Evolutionary conservation across 1,284 basidiomycete species (phyloP).

Genomic region (Psilocybe mexicana): DNA sequence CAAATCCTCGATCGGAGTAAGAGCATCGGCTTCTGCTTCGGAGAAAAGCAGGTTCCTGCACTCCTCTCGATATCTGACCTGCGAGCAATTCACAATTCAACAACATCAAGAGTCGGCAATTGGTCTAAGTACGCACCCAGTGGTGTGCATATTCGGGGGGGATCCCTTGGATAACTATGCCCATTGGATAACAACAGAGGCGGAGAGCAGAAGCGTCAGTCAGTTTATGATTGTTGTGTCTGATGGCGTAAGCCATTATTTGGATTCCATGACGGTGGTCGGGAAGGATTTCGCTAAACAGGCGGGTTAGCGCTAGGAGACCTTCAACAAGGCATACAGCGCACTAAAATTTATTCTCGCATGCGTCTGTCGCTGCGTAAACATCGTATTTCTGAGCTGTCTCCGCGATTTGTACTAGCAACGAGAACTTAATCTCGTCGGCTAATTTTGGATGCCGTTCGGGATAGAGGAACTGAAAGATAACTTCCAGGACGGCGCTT

Average conservation of each 20-base stretch:
- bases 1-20: too few relatives aligned
- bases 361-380: neutral
- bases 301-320: neutral
- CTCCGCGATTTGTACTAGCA: neutral
- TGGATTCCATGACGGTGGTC: neutral
- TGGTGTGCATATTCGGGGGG: neutral
- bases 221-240: neutral
- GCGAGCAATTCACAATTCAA: too few relatives aligned
- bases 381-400: constrained; percentile 2
- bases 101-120: too few relatives aligned
- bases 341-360: neutral
- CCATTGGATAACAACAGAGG: neutral
- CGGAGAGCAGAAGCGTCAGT: neutral
- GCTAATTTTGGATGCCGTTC: neutral
- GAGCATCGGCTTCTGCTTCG: too few relatives aligned
- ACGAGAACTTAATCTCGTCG: neutral
- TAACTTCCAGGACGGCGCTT: neutral
- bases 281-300: neutral
- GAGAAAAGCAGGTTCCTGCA: too few relatives aligned
- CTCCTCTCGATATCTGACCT: too few relatives aligned
- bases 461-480: neutral
- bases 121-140: neutral
- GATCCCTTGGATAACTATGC: neutral
- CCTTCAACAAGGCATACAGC: neutral
- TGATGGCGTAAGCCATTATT: neutral